Conservation (phyloP, 2,329 filamentous ascomycete species). For the Podosphaera fusca region DNA sequence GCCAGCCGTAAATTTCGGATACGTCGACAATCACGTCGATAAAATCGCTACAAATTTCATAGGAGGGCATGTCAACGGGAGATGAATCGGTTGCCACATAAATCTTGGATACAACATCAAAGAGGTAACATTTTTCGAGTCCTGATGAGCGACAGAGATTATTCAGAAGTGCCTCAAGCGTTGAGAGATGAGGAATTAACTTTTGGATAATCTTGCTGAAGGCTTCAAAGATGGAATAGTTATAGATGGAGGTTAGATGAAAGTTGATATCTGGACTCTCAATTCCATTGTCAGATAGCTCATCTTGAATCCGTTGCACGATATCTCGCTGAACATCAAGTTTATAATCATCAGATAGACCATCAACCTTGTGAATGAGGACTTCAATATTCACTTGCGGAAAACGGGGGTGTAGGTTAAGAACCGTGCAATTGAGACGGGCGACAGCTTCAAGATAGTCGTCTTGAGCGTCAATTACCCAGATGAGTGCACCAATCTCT, state of each 20-base stretch:
- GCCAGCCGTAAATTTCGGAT: constrained; percentile 81
- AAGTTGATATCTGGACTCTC: constrained; percentile 88
- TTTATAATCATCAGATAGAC: constrained; percentile 90
- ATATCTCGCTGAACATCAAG: constrained; percentile 93
- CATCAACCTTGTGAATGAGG: constrained; percentile 97
- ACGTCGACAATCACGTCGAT: constrained; percentile 97
- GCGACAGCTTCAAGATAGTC: constrained; percentile 85
- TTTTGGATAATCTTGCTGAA: constrained; percentile 98
- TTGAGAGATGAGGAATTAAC: constrained; percentile 77
- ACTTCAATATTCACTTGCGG: constrained; percentile 93
- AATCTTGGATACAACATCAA: constrained; percentile 93
- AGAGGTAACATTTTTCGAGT: constrained; percentile 95
- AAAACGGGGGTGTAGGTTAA: constrained; percentile 70
- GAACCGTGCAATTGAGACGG: constrained; percentile 68
- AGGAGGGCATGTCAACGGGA: constrained; percentile 82
- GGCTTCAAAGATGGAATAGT: constrained; percentile 94
- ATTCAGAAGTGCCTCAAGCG: constrained; percentile 81
- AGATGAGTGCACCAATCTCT: constrained; percentile 82
- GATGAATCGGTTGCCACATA: constrained; percentile 93
- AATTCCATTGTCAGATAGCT: constrained; percentile 77
- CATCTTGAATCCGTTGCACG: constrained; percentile 86
- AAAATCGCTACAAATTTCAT: constrained; percentile 96
- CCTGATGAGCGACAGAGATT: constrained; percentile 81
- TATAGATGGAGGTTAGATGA: constrained; percentile 93
- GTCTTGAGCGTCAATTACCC: constrained; percentile 96